phyloP scores from a whole-genome alignment of 2,329 filamentous ascomycete species.

The Penicillium sp. region DNA sequence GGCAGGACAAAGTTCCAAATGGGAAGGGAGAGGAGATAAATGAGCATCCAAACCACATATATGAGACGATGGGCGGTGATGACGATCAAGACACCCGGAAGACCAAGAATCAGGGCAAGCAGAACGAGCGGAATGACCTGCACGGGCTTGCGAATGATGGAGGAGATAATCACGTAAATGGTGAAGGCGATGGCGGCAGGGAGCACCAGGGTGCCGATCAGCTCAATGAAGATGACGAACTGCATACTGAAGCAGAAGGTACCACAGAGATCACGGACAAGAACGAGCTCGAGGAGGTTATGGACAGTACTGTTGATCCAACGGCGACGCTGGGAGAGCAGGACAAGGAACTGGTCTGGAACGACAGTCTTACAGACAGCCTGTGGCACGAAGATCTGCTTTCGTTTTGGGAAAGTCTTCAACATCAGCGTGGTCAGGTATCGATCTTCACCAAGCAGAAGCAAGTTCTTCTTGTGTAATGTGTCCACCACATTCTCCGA shows the following conservation, averaged over 20 bases:
- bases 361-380: constrained; percentile 98
- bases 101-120: constrained; percentile 81
- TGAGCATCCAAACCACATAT: constrained; percentile 94
- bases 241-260: constrained; percentile 99
- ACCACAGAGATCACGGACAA: constrained; percentile 92
- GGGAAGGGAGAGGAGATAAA: constrained; percentile 87
- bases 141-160: constrained; percentile 68
- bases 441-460: constrained; percentile 87
- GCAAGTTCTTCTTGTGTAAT: constrained; percentile 92
- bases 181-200: constrained; percentile 97
- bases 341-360: constrained; percentile 82
- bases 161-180: constrained; percentile 86
- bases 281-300: constrained; percentile 94
- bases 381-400: constrained; percentile 97
- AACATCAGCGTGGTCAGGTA: constrained; percentile 97
- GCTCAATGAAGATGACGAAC: constrained; percentile 92
- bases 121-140: constrained; percentile 89
- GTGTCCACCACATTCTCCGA: constrained; percentile 99
- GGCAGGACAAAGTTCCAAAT: constrained; percentile 98
- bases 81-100: constrained; percentile 85
- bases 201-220: constrained; percentile 88
- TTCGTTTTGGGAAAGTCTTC: constrained; percentile 96
- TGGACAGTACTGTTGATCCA: constrained; percentile 99
- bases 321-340: constrained; percentile 87
- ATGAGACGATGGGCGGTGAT: constrained; percentile 88